A percentile compares a stretch with the other conserved stretches of the same genome.
phyloP scores from a whole-genome alignment of 2,329 filamentous ascomycete species.

The Phaeosphaeriaceae sp. region DNA sequence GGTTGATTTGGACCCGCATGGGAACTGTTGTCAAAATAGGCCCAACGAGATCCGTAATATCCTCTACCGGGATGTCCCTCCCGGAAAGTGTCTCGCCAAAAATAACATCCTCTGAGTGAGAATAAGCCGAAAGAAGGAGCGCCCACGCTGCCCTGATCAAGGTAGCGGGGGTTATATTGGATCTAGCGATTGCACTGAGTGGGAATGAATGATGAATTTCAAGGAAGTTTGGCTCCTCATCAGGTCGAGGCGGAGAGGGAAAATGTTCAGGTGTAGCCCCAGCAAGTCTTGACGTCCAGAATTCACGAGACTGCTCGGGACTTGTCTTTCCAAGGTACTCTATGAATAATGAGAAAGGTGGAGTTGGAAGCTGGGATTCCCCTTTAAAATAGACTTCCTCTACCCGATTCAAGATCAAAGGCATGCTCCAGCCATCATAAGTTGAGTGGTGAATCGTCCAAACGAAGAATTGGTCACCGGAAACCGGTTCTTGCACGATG shows the following conservation, averaged over 20 bases:
- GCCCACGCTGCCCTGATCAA: conserved; percentile 32
- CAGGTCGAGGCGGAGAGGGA: conserved; percentile 35
- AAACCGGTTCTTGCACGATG: conserved; percentile 24
- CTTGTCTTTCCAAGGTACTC: conserved; percentile 36
- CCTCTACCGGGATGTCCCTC: conserved; percentile 41
- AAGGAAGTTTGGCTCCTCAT: conserved; percentile 29
- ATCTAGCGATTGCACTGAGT: conserved; percentile 25
- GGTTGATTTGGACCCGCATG: conserved; percentile 40
- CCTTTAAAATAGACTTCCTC: conserved; percentile 30
- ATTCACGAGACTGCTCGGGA: conserved; percentile 28
- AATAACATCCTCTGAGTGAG: conserved; percentile 24
- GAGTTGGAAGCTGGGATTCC: conserved; percentile 19
- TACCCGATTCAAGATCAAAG: conserved; percentile 37
- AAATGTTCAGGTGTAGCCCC: conserved; percentile 37
- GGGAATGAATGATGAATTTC: conserved; percentile 30
- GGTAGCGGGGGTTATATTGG: conserved; percentile 38
- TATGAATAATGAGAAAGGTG: conserved; percentile 43
- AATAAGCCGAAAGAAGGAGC: conserved; percentile 29
- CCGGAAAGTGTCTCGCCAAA: conserved; percentile 44
- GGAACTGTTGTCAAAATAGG: conserved; percentile 50
- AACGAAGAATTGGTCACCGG: conserved; percentile 39
- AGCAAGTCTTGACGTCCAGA: conserved; percentile 43
- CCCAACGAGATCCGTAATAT: conserved; percentile 44
- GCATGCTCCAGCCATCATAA: conserved; percentile 50
- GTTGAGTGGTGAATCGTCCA: conserved; percentile 51